phyloP scores from a whole-genome alignment of 208 protist species.

The Leishmania gerbilli region DNA sequence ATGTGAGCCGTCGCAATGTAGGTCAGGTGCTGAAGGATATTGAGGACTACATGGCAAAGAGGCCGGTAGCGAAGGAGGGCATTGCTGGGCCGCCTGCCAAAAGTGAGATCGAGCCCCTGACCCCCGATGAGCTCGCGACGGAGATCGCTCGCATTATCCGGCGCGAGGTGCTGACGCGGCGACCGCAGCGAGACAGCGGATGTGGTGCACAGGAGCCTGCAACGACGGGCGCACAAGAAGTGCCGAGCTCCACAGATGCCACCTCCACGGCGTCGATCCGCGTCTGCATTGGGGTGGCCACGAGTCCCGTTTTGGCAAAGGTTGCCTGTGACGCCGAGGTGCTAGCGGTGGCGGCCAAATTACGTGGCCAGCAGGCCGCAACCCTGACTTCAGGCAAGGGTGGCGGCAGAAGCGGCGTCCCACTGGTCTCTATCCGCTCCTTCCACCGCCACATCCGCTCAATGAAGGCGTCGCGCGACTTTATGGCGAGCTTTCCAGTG shows the following conservation, averaged over 20 bases:
- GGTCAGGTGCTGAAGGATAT: conserved; percentile 37
- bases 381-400: not conserved
- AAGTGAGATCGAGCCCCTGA: conserved; percentile 26
- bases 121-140: conserved; percentile 37
- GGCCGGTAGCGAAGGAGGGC: conserved; percentile 30
- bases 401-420: not conserved
- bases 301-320: conserved; percentile 73
- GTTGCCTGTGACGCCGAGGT: conserved; percentile 79
- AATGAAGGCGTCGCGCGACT: conserved; percentile 33
- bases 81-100: conserved; percentile 18
- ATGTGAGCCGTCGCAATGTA: conserved; percentile 32
- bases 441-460: conserved; percentile 48
- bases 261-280: conserved; percentile 3
- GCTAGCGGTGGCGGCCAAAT: conserved; percentile 12
- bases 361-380: not conserved
- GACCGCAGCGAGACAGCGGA: not conserved
- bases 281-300: conserved; percentile 72
- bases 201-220: not conserved
- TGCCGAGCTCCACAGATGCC: not conserved
- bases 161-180: conserved; percentile 30
- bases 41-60: conserved; percentile 7
- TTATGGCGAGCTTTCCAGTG: conserved; percentile 55
- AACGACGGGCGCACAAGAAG: not conserved
- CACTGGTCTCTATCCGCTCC: conserved; percentile 51
- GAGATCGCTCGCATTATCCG: conserved; percentile 47